These are phyloP conservation scores for Gastroboletus turbinatus DNA, from an alignment of 1,284 basidiomycete genomes.

Conservation along the genomic window DNA sequence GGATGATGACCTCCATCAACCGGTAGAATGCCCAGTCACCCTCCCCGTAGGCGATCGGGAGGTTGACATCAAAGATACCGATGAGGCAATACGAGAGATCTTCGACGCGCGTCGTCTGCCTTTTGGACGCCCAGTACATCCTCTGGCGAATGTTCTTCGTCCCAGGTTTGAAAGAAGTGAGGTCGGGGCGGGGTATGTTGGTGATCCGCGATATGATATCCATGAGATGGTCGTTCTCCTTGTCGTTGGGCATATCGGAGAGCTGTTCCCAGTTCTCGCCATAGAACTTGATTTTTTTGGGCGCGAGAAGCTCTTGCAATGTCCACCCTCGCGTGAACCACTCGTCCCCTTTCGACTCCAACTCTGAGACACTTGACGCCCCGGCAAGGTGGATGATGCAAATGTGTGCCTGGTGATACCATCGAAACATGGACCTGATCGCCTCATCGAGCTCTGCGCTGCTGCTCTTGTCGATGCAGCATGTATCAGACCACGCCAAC, in stretches of 20 bases:
- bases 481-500: conserved; percentile 25
- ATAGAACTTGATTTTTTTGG: conserved; percentile 18
- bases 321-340: conserved; percentile 24
- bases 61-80: conserved; percentile 22
- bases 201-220: conserved; percentile 14
- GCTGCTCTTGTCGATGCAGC: conserved; percentile 23
- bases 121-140: conserved; percentile 23
- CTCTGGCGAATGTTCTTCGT: conserved; percentile 19
- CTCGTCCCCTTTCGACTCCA: conserved; percentile 11
- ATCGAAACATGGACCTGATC: conserved; percentile 25
- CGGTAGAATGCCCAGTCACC: conserved; percentile 25
- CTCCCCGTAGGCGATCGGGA: conserved; percentile 22
- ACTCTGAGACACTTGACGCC: not conserved
- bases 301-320: conserved; percentile 21
- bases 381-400: conserved; percentile 21
- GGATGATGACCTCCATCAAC: conserved; percentile 25
- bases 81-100: conserved; percentile 23
- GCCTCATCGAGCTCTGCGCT: conserved; percentile 26
- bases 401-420: conserved; percentile 18
- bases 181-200: conserved; percentile 11
- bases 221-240: conserved; percentile 13
- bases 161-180: conserved; percentile 16
- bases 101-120: conserved; percentile 19
- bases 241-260: conserved; percentile 12
- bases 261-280: conserved; percentile 15